Evolutionary conservation across 2,329 filamentous ascomycete species (phyloP).

Genomic region (Clonostachys rhizophaga): DNA sequence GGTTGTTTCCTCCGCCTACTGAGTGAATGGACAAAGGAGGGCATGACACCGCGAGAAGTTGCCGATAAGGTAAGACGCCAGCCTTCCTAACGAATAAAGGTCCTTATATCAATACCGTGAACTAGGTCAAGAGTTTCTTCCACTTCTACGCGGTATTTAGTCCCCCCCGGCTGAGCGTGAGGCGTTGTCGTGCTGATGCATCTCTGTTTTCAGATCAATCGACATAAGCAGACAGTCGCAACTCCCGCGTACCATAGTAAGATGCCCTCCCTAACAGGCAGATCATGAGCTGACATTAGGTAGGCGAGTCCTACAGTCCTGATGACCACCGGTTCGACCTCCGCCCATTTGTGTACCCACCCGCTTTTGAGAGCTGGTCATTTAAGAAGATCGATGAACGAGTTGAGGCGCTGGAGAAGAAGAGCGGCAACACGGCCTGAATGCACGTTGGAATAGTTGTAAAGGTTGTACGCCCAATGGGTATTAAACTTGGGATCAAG

Average conservation of each 20-base stretch:
- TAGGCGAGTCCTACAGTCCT: not conserved
- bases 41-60: constrained; percentile 24
- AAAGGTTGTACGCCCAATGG: too few species aligned
- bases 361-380: constrained; percentile 17
- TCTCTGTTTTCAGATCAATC: too few species aligned
- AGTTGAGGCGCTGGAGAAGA: constrained; percentile 9
- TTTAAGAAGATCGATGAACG: constrained; percentile 32
- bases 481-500: too few species aligned
- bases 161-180: too few species aligned
- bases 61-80: constrained; percentile 25
- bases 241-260: too few species aligned
- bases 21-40: constrained; percentile 24
- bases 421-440: not conserved
- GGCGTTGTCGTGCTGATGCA: too few species aligned
- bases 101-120: too few species aligned
- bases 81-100: too few species aligned
- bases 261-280: too few species aligned
- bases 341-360: constrained; percentile 32
- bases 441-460: too few species aligned
- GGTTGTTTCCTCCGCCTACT: constrained; percentile 30
- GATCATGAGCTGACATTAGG: too few species aligned
- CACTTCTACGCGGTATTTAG: constrained; percentile 31
- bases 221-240: too few species aligned
- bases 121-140: constrained; percentile 26
- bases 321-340: constrained; percentile 23